Evolutionary conservation across 2,329 filamentous ascomycete genomes (phyloP).

Genomic region (Metarhizium brunneum): DNA sequence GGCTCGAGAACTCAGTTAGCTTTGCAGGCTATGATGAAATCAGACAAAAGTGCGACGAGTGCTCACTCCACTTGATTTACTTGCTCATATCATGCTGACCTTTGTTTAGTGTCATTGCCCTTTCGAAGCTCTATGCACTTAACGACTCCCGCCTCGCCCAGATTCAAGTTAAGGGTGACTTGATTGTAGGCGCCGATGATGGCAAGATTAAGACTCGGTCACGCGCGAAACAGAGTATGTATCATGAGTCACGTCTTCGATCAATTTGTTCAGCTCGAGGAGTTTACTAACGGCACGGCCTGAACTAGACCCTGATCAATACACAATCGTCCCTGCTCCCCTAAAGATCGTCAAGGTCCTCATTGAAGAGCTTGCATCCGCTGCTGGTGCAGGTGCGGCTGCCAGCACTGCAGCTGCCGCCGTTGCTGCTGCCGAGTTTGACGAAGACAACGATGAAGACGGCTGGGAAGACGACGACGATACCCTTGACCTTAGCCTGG

Average conservation of each 20-base stretch:
- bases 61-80: neutral
- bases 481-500: conserved; percentile 65
- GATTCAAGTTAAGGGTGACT: conserved; percentile 82
- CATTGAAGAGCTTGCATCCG: conserved; percentile 80
- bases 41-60: conserved; percentile 70
- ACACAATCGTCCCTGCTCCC: conserved; percentile 75
- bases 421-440: conserved; percentile 48
- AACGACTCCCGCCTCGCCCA: conserved; percentile 71
- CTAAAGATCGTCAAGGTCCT: conserved; percentile 96
- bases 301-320: conserved; percentile 68
- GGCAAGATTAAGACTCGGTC: conserved; percentile 85
- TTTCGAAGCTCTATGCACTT: conserved; percentile 83
- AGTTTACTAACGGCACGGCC: neutral
- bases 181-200: conserved; percentile 71
- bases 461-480: conserved; percentile 85
- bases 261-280: neutral
- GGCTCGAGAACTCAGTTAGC: conserved; percentile 93
- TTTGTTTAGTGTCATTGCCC: conserved; percentile 66
- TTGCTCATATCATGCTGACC: neutral
- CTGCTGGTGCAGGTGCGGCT: conserved; percentile 55
- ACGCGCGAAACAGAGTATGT: conserved; percentile 69
- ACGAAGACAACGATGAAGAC: conserved; percentile 63
- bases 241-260: neutral
- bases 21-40: conserved; percentile 99
- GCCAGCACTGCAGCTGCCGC: conserved; percentile 55